Evolutionary conservation across 345 rosid genomes (phyloP).

Genomic region (Cochlearia excelsa): DNA sequence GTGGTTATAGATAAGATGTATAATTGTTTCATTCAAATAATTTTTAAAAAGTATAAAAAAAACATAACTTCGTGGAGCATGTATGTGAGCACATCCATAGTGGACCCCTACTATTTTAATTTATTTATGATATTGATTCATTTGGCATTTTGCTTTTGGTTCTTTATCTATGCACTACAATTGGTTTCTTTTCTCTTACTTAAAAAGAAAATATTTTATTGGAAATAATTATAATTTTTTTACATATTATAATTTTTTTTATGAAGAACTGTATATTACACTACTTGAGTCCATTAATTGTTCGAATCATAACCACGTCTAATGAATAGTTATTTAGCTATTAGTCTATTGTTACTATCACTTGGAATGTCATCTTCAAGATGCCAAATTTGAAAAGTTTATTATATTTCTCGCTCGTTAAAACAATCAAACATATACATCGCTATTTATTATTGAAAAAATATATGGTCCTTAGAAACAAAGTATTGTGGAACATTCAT

Average conservation of each 20-base stretch:
- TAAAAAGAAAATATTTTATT: background rate
- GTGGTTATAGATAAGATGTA: conserved; percentile 28
- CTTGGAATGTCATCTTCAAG: conserved; percentile 10
- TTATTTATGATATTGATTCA: conserved; percentile 30
- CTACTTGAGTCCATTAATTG: background rate
- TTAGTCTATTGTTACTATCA: background rate
- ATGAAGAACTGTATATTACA: background rate
- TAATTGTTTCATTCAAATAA: conserved; percentile 21
- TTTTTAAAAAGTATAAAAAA: conserved; percentile 16
- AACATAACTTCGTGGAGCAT: conserved; percentile 37
- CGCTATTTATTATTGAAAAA: too few relatives aligned
- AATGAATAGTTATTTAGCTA: conserved; percentile 2
- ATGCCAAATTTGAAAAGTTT: conserved; percentile 13
- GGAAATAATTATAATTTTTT: background rate
- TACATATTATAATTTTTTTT: too few relatives aligned
- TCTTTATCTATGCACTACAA: conserved; percentile 14
- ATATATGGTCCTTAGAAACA: too few relatives aligned
- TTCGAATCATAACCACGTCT: conserved; percentile 5
- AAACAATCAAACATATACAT: background rate
- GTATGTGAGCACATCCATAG: conserved; percentile 32
- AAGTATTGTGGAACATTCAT: too few relatives aligned
- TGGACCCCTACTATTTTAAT: conserved; percentile 27
- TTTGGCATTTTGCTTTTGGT: conserved; percentile 36
- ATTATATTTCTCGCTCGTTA: background rate
- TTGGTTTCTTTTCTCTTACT: conserved; percentile 24